phyloP scores from a whole-genome alignment of 1,284 basidiomycete species.

The Moesziomyces parantarcticus region DNA sequence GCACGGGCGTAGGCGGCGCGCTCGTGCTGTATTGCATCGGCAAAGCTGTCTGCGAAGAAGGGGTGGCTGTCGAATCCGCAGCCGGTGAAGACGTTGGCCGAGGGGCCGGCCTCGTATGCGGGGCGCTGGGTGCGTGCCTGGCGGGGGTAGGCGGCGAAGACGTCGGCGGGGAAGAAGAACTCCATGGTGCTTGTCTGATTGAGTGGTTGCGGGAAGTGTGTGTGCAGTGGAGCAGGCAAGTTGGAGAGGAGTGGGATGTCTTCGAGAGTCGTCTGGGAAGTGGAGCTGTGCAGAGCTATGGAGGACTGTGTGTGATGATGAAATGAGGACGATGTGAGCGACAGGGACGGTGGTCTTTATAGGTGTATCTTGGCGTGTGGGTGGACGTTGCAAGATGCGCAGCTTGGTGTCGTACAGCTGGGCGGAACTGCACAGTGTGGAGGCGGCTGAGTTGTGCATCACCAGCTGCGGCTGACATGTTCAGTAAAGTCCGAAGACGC shows the following conservation, averaged over 20 bases:
- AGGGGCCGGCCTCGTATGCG: slow-evolving; percentile 21
- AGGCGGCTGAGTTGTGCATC: background rate
- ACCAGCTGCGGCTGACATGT: slow-evolving; percentile 10
- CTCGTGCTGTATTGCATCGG: slow-evolving; percentile 45
- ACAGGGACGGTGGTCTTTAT: too few relatives aligned
- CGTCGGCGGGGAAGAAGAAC: slow-evolving; percentile 55
- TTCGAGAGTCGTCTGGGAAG: background rate
- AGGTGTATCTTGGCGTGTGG: too few relatives aligned
- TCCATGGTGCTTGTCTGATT: slow-evolving; percentile 21
- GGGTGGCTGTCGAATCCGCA: slow-evolving; percentile 48
- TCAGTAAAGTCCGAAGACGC: slow-evolving; percentile 31
- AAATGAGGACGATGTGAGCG: background rate
- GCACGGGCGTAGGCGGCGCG: slow-evolving; percentile 34
- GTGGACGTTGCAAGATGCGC: too few relatives aligned
- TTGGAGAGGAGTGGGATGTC: background rate
- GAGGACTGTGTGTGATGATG: slow-evolving; percentile 7
- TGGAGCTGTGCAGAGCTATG: background rate
- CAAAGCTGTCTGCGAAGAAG: slow-evolving; percentile 24
- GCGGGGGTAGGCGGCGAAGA: slow-evolving; percentile 40
- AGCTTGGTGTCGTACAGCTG: too few relatives aligned
- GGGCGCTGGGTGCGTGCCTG: slow-evolving; percentile 18
- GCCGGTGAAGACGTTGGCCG: slow-evolving; percentile 24
- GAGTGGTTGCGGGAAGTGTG: background rate
- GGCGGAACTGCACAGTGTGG: background rate
- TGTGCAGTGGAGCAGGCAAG: background rate